These are phyloP conservation scores for Aspergillus fumigatus DNA, from an alignment of 2,329 filamentous ascomycete genomes.

Conservation along the genomic window DNA sequence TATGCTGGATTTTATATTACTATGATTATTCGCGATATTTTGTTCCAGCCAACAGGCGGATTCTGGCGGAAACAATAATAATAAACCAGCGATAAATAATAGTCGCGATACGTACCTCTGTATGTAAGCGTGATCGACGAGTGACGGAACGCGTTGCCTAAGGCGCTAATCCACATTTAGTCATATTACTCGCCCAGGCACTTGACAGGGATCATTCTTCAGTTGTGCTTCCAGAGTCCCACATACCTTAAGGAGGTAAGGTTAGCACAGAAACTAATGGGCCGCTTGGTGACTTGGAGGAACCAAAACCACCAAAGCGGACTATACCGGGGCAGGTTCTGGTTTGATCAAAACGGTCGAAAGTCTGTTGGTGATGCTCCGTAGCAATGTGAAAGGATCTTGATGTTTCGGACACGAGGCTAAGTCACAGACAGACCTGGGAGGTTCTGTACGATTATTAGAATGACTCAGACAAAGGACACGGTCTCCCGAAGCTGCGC, in stretches of 20 bases:
- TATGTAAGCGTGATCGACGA: constrained; percentile 14
- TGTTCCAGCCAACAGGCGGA: background rate
- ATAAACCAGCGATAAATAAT: background rate
- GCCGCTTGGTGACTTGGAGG: background rate
- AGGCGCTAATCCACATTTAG: constrained; percentile 24
- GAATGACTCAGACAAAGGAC: too few species aligned
- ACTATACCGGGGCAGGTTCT: background rate
- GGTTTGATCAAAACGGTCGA: background rate
- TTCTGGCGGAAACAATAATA: background rate
- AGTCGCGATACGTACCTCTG: background rate
- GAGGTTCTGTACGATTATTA: too few species aligned
- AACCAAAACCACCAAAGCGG: background rate
- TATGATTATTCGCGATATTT: background rate
- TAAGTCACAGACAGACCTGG: background rate
- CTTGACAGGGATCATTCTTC: background rate
- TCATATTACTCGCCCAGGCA: constrained; percentile 19
- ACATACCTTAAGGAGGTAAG: background rate
- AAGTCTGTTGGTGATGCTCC: background rate
- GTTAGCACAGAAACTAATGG: background rate
- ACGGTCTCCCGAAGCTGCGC: background rate
- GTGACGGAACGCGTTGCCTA: constrained; percentile 23
- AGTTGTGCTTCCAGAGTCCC: background rate
- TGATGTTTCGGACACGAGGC: background rate
- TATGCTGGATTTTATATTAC: background rate
- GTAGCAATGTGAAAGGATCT: background rate